Evolutionary conservation across 1,139 yeast species (phyloP), one percentile per base, ranked within the genome.

Genomic region (Chernovozyma sophiae-reginae): DNA sequence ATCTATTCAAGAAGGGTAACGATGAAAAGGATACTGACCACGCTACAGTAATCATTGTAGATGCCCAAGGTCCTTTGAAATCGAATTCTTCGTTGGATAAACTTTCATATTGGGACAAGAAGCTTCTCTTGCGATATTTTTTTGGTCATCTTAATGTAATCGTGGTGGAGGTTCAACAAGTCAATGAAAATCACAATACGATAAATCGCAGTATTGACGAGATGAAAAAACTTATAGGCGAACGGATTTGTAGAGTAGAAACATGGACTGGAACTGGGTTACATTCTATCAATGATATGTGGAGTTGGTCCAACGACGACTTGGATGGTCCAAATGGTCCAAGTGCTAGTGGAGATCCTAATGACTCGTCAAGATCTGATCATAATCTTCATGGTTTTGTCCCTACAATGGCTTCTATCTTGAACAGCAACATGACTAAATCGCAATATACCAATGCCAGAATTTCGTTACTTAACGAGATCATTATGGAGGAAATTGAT

Each of bases 251-350:
- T 4, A 55, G 84, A 43, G 71, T 78, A 42, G 71, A 73, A 47
- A 65, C 76, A 3, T 78, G 83, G 84, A 70, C 77, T 0, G 83
- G 82, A 2, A 68, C 75, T 22, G 65, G 68, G 16, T 42, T 48
- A 3, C 35, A 50, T 42, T 20, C 23, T 20, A 19, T 32, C 42
- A 24, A 42, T 31, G 44, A 45, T 30, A 37, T 46, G 22, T 41
- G 45, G 61, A 40, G 51, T 4, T 47, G 47, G 35, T 19, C 45
- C 48, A 10, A 52, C 53, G 36, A 43, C 47, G 46, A 52, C 49
- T 40, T 55, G 41, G 34, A 52, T 41, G 25, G 33, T 34, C 17
- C 41, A 43, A 32, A n/a, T 42, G 39, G 28, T 48, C 40, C 5
- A 8, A 37, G 25, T n/a, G n/a, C n/a, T n/a, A n/a, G n/a, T n/a